Percentiles rank a stretch among this genome's conserved stretches.
Evolutionary conservation across 1,284 basidiomycete species (phyloP).

Genomic region (Ganoderma sinense): DNA sequence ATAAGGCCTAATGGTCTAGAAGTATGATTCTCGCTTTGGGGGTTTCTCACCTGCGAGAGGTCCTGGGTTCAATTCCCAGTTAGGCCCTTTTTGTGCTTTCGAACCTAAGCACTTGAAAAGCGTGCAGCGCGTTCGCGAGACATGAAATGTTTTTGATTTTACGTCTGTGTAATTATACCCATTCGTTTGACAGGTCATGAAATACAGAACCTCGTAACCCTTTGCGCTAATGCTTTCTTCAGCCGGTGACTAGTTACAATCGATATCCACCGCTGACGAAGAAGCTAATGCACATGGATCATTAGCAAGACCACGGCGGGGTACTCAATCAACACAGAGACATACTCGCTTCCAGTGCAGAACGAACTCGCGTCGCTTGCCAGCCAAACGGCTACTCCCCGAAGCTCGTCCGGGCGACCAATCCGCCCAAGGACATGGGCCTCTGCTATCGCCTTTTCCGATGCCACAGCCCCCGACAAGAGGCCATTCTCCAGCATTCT

Average conservation of each 20-base stretch:
- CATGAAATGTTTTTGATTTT: no score
- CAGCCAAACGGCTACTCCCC: slow-evolving; percentile 79
- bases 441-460: slow-evolving; percentile 48
- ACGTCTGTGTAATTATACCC: no score
- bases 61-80: slow-evolving; percentile 35
- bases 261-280: slow-evolving; percentile 70
- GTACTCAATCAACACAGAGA: slow-evolving; percentile 26
- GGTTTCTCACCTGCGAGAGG: slow-evolving; percentile 23
- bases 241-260: background rate
- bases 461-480: slow-evolving; percentile 60
- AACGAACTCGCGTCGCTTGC: slow-evolving; percentile 80
- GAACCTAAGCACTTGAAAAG: no score
- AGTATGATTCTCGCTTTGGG: slow-evolving; percentile 35
- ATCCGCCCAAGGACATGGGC: slow-evolving; percentile 75
- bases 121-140: no score
- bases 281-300: slow-evolving; percentile 55
- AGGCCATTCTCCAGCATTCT: slow-evolving; percentile 82
- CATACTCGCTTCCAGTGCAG: slow-evolving; percentile 81
- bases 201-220: no score
- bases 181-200: no score
- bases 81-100: slow-evolving; percentile 20
- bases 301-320: background rate
- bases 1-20: slow-evolving; percentile 33
- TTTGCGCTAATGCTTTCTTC: no score
- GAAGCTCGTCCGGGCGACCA: slow-evolving; percentile 79